A percentile compares a stretch with the other conserved stretches of the same genome.
Conservation (phyloP, 306 rosid species). For the Geum urbanum region DNA sequence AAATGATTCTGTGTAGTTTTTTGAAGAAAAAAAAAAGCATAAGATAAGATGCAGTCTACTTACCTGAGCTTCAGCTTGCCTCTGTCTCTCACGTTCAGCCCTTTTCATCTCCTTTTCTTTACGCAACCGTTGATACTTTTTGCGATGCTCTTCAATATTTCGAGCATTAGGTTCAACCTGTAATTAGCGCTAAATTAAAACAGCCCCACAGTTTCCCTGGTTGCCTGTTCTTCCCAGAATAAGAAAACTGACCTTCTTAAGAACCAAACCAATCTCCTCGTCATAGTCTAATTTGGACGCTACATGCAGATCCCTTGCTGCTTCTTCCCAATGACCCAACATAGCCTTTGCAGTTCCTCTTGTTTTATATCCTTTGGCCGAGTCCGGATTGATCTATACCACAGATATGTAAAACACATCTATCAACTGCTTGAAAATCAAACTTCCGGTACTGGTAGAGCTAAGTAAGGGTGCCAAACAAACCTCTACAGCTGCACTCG, state of each 20-base stretch:
- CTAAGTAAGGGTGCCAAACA: conserved; percentile 9
- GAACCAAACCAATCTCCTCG: conserved; percentile 63
- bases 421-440: not conserved
- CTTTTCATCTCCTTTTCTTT: conserved; percentile 55
- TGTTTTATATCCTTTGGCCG: conserved; percentile 76
- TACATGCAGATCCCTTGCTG: conserved; percentile 61
- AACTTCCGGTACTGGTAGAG: not conserved
- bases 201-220: conserved; percentile 3
- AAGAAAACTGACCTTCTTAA: conserved; percentile 51
- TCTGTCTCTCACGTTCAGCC: conserved; percentile 48
- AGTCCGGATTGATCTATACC: conserved; percentile 72
- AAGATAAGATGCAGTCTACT: conserved; percentile 25
- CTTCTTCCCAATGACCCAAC: conserved; percentile 77
- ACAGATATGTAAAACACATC: conserved; percentile 11
- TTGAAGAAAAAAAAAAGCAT: no score
- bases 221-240: conserved; percentile 7
- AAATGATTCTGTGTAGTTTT: not conserved
- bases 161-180: conserved; percentile 77
- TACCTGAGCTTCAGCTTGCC: conserved; percentile 48
- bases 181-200: conserved; percentile 21
- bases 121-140: conserved; percentile 52
- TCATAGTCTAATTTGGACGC: conserved; percentile 75
- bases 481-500: conserved; percentile 77
- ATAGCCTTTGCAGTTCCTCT: conserved; percentile 75
- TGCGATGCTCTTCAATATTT: conserved; percentile 71